Conservation (phyloP, 257 asterid genomes). For the Haberlea rhodopensis region DNA sequence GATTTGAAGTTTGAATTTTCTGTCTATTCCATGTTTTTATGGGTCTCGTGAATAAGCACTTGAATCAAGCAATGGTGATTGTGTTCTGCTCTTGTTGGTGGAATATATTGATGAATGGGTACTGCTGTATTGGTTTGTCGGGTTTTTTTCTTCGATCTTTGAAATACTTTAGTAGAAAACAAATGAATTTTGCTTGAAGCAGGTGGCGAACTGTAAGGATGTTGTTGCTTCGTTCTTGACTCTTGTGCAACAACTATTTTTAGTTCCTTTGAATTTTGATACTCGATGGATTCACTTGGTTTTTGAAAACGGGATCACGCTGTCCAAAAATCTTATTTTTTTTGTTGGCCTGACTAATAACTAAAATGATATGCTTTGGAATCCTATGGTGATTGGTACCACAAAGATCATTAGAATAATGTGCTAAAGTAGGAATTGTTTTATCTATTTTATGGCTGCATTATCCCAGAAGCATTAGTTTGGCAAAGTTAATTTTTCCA, state of each 20-base stretch:
- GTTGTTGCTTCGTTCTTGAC: not conserved
- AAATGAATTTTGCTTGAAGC: no score
- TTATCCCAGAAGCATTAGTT: slow-evolving; percentile 5
- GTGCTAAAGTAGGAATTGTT: not conserved
- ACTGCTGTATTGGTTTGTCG: no score
- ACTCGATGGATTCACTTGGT: slow-evolving; percentile 12
- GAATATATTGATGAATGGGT: no score
- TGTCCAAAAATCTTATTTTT: slow-evolving; percentile 3
- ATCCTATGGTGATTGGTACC: not conserved
- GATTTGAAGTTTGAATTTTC: slow-evolving; percentile 11
- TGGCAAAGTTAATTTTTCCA: not conserved
- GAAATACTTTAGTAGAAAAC: no score
- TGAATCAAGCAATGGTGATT: not conserved
- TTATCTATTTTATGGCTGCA: slow-evolving; percentile 1
- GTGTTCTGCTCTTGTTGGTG: not conserved
- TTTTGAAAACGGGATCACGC: slow-evolving; percentile 12
- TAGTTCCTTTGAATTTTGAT: no score
- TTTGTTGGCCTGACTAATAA: slow-evolving; percentile 3
- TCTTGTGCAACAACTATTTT: not conserved
- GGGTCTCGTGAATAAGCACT: slow-evolving; percentile 4
- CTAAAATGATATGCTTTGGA: not conserved
- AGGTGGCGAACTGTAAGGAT: no score
- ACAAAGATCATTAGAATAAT: not conserved
- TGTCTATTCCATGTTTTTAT: slow-evolving; percentile 7
- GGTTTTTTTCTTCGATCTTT: no score